Conservation (phyloP, 2,329 filamentous ascomycete genomes). For the Madurella fahalii region DNA sequence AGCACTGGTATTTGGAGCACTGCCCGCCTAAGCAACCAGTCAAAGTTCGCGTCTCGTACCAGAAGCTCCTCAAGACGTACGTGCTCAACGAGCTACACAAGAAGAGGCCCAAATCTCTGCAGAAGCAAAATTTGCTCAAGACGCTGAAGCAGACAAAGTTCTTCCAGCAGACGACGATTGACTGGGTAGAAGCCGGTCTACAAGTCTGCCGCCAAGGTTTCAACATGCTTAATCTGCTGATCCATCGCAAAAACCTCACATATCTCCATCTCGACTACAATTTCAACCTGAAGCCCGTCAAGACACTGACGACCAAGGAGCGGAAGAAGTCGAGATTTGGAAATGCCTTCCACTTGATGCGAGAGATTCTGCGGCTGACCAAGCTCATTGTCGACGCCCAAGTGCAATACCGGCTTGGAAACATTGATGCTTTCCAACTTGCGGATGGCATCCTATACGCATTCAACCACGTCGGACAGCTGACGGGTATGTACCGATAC, state of each 20-base stretch:
- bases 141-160: slow-evolving; percentile 96
- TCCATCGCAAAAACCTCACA: slow-evolving; percentile 96
- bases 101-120: slow-evolving; percentile 90
- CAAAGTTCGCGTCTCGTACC: slow-evolving; percentile 96
- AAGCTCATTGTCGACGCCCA: slow-evolving; percentile 98
- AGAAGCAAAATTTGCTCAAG: slow-evolving; percentile 85
- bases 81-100: slow-evolving; percentile 96
- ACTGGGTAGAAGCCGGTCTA: slow-evolving; percentile 98
- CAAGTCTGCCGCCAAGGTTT: slow-evolving; percentile 98
- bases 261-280: slow-evolving; percentile 99
- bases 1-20: slow-evolving; percentile 98
- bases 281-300: slow-evolving; percentile 98
- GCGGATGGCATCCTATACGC: slow-evolving; percentile 98
- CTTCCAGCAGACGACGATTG: slow-evolving; percentile 98
- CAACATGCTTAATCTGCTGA: slow-evolving; percentile 97
- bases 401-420: slow-evolving; percentile 94
- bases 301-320: slow-evolving; percentile 97
- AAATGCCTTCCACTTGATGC: slow-evolving; percentile 98
- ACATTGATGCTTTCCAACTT: slow-evolving; percentile 98
- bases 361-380: slow-evolving; percentile 90
- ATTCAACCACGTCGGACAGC: slow-evolving; percentile 96
- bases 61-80: slow-evolving; percentile 93
- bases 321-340: slow-evolving; percentile 98
- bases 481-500: slow-evolving; percentile 99
- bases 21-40: slow-evolving; percentile 83